These are phyloP conservation scores for Penicillium sp. DNA, from an alignment of 2,329 filamentous ascomycete genomes.

Conservation along the genomic window DNA sequence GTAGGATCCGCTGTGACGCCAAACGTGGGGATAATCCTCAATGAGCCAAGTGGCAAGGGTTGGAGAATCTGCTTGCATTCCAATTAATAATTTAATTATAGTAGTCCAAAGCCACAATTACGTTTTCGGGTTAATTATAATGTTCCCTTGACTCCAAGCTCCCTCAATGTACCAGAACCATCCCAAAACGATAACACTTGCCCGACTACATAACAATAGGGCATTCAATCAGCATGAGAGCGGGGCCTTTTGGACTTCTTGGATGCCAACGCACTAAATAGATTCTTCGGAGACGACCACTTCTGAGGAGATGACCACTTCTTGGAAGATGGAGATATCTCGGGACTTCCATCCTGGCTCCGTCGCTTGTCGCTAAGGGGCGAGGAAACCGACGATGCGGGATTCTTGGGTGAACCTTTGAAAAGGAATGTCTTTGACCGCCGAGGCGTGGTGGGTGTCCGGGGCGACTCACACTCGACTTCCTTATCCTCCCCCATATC, in stretches of 20 bases:
- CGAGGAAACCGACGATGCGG: slow-evolving; percentile 7
- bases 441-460: slow-evolving; percentile 12
- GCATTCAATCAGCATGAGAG: slow-evolving; percentile 1
- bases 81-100: slow-evolving; percentile 1
- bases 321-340: slow-evolving; percentile 15
- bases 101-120: slow-evolving; percentile 6
- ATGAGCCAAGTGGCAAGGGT: slow-evolving; percentile 5
- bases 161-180: neutral
- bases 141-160: neutral
- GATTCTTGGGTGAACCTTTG: slow-evolving; percentile 9
- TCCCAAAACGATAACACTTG: neutral
- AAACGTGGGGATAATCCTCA: slow-evolving; percentile 3
- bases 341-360: slow-evolving; percentile 13
- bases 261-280: slow-evolving; percentile 19
- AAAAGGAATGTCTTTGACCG: slow-evolving; percentile 17
- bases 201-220: neutral
- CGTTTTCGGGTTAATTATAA: slow-evolving; percentile 14
- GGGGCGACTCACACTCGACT: slow-evolving; percentile 12
- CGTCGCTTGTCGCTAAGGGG: slow-evolving; percentile 15
- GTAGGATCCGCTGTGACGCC: slow-evolving; percentile 6
- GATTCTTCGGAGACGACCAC: slow-evolving; percentile 16
- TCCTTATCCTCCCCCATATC: slow-evolving; percentile 14
- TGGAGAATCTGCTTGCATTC: slow-evolving; percentile 6
- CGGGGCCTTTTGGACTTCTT: slow-evolving; percentile 13
- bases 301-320: slow-evolving; percentile 23